Evolutionary conservation across 148 eudicot species (phyloP), one percentile per base, ranked within the genome.

Genomic region (Rhododendron simsii): DNA sequence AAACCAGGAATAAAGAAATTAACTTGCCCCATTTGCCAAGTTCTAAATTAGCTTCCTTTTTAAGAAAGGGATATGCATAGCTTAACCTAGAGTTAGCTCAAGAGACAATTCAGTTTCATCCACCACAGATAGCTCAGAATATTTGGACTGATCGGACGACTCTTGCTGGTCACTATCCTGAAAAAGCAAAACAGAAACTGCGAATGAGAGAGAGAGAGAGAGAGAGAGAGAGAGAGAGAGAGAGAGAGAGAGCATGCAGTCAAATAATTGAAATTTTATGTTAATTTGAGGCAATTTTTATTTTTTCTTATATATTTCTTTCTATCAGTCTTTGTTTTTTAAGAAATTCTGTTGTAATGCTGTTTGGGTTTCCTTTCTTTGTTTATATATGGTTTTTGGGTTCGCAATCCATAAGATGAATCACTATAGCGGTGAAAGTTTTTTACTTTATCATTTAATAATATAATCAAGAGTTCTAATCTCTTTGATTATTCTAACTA

Each of bases 61-160:
- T 57, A 9, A 23, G 59, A 15, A 57, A 18, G 59, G 41, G 10
- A 20, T 51, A 51, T 69, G 37, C 7, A 13, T 69, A 28, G 12
- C 16, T 67, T 85, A 90, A 74, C 86, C 88, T 76, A 88, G 90
- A 83, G 88, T 89, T 81, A 89, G 90, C 50, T 90, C 92, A 83
- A 90, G 88, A 61, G 90, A 90, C 69, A 90, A 75, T 55, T 88
- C 84, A 50, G 85, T 59, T 51, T 48, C 84, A 75, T 81, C 71
- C 21, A 73, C 73, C 47, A 7, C 47, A 51, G 51, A 79, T 6
- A 53, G 20, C 57, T 82, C 69, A 13, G 57, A 73, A 35, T 59
- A 65, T 44, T 76, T 78, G 59, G 63, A 73, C 14, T 45, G 44
- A 35, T 71, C 76, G 4, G 39, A 71, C 6, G 76, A 33, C 41